Evolutionary conservation across 306 rosid genomes (phyloP).

Genomic region (Rosa rugosa): DNA sequence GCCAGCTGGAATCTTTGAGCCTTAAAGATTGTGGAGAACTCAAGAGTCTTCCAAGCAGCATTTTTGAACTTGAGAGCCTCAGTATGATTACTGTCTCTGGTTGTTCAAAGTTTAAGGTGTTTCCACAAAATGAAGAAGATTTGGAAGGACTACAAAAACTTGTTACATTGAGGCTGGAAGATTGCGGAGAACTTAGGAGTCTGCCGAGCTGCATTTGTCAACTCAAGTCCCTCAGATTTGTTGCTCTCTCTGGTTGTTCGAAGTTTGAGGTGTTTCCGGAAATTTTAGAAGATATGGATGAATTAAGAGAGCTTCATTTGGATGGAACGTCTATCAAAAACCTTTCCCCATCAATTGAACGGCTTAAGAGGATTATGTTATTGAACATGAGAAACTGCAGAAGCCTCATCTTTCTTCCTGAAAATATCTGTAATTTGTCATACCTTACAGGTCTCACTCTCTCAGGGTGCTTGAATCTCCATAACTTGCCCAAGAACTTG

Average conservation of each 20-base stretch:
- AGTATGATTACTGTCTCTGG: neutral
- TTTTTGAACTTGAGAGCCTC: neutral
- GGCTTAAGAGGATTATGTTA: neutral
- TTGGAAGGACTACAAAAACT: neutral
- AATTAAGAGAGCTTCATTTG: slow-evolving; percentile 4
- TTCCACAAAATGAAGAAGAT: neutral
- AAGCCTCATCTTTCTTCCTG: neutral
- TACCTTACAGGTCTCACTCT: neutral
- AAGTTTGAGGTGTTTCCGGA: neutral
- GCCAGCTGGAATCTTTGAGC: neutral
- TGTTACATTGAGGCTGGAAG: neutral
- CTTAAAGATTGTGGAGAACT: neutral
- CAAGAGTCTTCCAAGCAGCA: neutral
- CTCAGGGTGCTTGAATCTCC: neutral
- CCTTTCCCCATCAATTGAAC: neutral
- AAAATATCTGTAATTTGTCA: neutral
- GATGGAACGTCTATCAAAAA: neutral
- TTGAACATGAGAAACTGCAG: too few species aligned
- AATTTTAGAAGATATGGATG: neutral
- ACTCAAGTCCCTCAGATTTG: neutral
- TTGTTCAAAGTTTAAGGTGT: neutral
- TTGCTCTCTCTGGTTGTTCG: neutral
- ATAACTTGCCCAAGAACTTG: slow-evolving; percentile 6
- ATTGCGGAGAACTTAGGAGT: neutral
- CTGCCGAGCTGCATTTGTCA: neutral